phyloP scores from a whole-genome alignment of 768 basidiomycete species.

The Boletellus ananiceps region DNA sequence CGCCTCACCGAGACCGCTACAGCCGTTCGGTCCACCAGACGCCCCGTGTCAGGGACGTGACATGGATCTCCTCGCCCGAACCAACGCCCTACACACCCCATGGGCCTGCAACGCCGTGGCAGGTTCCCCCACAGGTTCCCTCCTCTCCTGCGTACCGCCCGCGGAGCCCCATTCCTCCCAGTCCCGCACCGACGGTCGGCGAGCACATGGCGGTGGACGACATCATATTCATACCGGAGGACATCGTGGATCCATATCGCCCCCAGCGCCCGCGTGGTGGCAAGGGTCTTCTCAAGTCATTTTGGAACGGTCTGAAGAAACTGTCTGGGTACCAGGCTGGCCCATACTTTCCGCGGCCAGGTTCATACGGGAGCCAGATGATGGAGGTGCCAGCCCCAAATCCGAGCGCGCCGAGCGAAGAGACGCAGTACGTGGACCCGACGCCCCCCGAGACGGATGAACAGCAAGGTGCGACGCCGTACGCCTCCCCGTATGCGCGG shows the following conservation, averaged over 20 bases:
- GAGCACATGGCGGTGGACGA: slow-evolving; percentile 29
- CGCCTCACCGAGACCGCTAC: slow-evolving; percentile 20
- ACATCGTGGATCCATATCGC: slow-evolving; percentile 2
- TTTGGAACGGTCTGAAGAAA: slow-evolving; percentile 34
- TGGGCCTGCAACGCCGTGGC: slow-evolving; percentile 4
- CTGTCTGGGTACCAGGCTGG: slow-evolving; percentile 15
- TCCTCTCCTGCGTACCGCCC: slow-evolving; percentile 14
- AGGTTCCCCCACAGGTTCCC: slow-evolving; percentile 1
- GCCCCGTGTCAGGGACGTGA: slow-evolving; percentile 19
- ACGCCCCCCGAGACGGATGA: slow-evolving; percentile 18
- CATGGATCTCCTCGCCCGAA: slow-evolving; percentile 22
- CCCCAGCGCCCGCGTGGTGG: slow-evolving; percentile 8
- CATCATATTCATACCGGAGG: background rate
- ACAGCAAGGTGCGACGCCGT: slow-evolving; percentile 13
- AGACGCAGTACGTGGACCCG: slow-evolving; percentile 14
- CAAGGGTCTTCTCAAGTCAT: slow-evolving; percentile 23
- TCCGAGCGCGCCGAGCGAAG: slow-evolving; percentile 2
- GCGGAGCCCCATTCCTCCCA: slow-evolving; percentile 12
- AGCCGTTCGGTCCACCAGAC: slow-evolving; percentile 16
- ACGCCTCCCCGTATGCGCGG: slow-evolving; percentile 15
- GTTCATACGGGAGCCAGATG: slow-evolving; percentile 2
- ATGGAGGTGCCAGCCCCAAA: slow-evolving; percentile 2
- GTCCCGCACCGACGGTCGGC: slow-evolving; percentile 25
- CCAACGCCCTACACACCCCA: slow-evolving; percentile 10
- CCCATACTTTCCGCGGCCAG: slow-evolving; percentile 1